phyloP scores from a whole-genome alignment of 169 alveolate species.

The Fabrea salina region DNA sequence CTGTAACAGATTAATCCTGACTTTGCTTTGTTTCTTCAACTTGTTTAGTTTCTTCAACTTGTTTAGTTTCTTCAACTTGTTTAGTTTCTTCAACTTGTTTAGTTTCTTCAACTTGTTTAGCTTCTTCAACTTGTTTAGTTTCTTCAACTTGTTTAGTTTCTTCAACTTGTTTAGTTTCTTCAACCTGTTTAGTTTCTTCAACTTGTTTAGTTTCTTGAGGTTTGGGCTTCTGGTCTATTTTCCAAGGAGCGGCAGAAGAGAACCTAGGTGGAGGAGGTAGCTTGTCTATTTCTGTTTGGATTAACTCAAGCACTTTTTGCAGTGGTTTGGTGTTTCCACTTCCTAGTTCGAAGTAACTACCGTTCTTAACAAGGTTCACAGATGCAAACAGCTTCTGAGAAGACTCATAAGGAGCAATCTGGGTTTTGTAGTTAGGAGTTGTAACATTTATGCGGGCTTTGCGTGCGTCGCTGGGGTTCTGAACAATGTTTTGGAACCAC shows the following conservation, averaged over 20 bases:
- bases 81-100: neutral
- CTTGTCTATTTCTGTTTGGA: neutral
- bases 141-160: neutral
- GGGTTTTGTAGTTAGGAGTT: conserved; percentile 2
- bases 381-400: neutral
- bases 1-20: no score
- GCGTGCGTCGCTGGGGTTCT: neutral
- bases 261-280: neutral
- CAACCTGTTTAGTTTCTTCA: neutral
- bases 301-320: neutral
- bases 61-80: neutral
- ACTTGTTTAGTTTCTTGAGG: neutral
- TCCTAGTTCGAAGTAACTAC: neutral
- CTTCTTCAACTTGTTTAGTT: neutral
- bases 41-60: neutral
- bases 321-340: neutral
- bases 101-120: neutral
- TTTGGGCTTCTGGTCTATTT: no score
- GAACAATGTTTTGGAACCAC: neutral
- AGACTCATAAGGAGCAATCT: neutral
- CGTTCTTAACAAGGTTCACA: neutral
- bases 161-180: neutral
- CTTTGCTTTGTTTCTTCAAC: no score
- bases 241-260: neutral
- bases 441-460: neutral